Evolutionary conservation across 2,329 filamentous ascomycete genomes (phyloP), one percentile per base, ranked within the genome.

Genomic region (Leptographium flavum): DNA sequence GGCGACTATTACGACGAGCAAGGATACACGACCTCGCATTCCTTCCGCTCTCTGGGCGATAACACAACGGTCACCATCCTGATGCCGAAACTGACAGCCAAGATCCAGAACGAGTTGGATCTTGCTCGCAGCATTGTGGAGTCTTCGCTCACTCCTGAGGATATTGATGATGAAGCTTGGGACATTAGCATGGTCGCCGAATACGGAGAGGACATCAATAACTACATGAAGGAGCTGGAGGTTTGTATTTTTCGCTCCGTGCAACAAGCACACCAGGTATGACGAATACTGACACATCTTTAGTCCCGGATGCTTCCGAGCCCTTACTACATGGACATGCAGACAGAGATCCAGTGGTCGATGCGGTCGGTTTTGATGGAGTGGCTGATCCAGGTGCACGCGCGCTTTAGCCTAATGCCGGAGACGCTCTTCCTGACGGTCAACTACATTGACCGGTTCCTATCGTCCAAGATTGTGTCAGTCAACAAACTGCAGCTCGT

Each of bases 151-250:
- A 79, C 77, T 1, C 61, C 67, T 5, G 84, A 92, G 47, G 87
- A 94, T 47, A 69, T 87, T 38, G 84, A 94, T 50, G 90, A 95
- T 52, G 90, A 96, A 59, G 70, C 74, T 43, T 94, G 83, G 79
- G 92, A 96, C 58, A 87, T 90, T 30, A 94, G 85, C 59, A 96
- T 98, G 92, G 92, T 96, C 42, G 84, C 88, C 11, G 90, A 96
- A 59, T 98, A 98, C 57, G 83, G 83, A 40, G 87, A 94, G 15
- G 92, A 98, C 56, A 96, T 98, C 54, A 95, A 96, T 56, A 71
- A 76, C 23, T 94, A 96, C 66, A 87, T 96, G 84, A 78, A 76
- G 43, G 73, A 84, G 47, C 79, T 94, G 43, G 92, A 98, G 80
- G 85, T 87, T 66, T 58, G 70, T 58, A 14, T 47, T 50, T 19